Evolutionary conservation across 2,329 filamentous ascomycete species (phyloP), one percentile per base, ranked within the genome.

Genomic region (Purpureocillium takamizusanense): DNA sequence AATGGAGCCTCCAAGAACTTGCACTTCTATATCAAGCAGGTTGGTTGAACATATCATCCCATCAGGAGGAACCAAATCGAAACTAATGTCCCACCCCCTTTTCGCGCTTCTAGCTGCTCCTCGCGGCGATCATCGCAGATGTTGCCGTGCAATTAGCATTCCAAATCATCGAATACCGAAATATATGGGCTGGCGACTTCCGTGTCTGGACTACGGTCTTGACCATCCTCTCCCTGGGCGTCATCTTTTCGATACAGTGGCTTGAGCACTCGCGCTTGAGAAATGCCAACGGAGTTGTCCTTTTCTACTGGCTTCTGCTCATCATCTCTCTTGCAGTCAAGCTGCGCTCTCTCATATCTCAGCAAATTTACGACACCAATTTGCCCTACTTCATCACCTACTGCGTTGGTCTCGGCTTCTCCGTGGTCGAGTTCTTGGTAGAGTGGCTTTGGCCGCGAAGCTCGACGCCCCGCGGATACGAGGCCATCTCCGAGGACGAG

Each of bases 21-120:
- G 80, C 87, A 92, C 58, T 97, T 97, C 60, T 95, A 86, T 70
- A 68, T 80, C 10, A 98, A 98, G 64, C 72, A 95, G 76, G 87
- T 92, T 69, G 17, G 43, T 34, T 23, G 4, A 16, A 11, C n/a
- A n/a, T n/a, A 10, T 0, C 11, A 8, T 10, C 15, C 16, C n/a
- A 25, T 15, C 18, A n/a, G n/a, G n/a, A n/a, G n/a, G n/a, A n/a
- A n/a, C n/a, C n/a, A n/a, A n/a, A n/a, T n/a, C n/a, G n/a, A n/a
- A n/a, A n/a, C n/a, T n/a, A n/a, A n/a, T n/a, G n/a, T n/a, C n/a
- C n/a, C n/a, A n/a, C n/a, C n/a, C n/a, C n/a, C n/a, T n/a, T n/a
- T n/a, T n/a, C n/a, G n/a, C n/a, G 30, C 4, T 4, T n/a, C 8
- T 14, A 39, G 31, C 35, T 56, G n/a, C 66, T 88, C 8, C 72